phyloP scores from a whole-genome alignment of 2,329 filamentous ascomycete genomes.

The Xylaria hypoxylon region DNA sequence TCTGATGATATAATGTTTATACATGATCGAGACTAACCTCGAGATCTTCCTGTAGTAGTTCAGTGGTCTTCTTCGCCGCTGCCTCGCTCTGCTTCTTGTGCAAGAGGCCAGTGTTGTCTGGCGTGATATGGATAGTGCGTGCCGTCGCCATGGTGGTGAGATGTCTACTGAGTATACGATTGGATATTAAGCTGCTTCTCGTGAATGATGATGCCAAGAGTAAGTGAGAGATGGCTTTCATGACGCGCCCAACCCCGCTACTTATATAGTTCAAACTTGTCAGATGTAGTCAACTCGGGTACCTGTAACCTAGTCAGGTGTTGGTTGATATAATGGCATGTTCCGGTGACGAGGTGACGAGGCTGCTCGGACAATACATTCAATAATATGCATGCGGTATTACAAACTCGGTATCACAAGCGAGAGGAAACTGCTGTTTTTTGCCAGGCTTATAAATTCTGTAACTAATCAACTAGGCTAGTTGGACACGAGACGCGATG shows the following conservation, averaged over 20 bases:
- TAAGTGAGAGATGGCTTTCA: constrained; percentile 2
- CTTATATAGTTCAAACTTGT: not conserved
- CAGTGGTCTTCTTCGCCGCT: constrained; percentile 70
- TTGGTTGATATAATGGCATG: not conserved
- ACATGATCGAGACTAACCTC: constrained; percentile 55
- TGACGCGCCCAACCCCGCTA: not conserved
- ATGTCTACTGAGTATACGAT: constrained; percentile 17
- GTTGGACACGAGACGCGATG: not conserved
- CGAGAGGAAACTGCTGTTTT: not conserved
- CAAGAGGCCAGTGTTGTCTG: constrained; percentile 64
- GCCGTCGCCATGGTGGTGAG: constrained; percentile 59
- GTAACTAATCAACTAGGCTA: not conserved
- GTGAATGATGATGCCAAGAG: constrained; percentile 3
- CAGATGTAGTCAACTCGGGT: not conserved
- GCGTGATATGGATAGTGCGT: constrained; percentile 60
- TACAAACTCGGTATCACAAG: constrained; percentile 5
- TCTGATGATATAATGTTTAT: not conserved
- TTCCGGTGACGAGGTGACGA: constrained; percentile 4
- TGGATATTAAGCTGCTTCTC: constrained; percentile 22
- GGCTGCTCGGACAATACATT: not conserved
- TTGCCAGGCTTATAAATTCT: constrained; percentile 15
- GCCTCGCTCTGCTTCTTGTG: constrained; percentile 63
- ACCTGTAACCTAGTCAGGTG: too few species aligned
- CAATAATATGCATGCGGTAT: not conserved
- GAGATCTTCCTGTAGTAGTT: constrained; percentile 81